Percentiles rank a stretch among this genome's conserved stretches.
Evolutionary conservation across 257 asterid genomes (phyloP).

Genomic region (Solanum stenotomum): DNA sequence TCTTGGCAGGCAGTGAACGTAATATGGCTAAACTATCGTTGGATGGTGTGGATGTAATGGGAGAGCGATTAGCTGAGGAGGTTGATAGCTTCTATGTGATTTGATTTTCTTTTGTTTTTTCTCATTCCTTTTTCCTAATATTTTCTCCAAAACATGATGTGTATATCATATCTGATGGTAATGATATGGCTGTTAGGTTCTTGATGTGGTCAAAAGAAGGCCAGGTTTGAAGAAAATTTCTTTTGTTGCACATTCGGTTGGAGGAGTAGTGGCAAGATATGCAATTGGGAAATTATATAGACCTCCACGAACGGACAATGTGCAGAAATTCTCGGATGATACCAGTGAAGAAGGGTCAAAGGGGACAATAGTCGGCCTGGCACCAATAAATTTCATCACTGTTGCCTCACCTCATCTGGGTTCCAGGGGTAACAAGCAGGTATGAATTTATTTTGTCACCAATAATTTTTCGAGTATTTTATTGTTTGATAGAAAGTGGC

Average conservation of each 20-base stretch:
- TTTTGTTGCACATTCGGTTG: conserved; percentile 95
- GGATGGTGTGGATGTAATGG: conserved; percentile 99
- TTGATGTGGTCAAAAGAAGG: conserved; percentile 62
- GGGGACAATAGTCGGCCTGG: conserved; percentile 77
- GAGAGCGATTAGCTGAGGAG: conserved; percentile 88
- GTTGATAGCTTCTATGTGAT: conserved; percentile 22
- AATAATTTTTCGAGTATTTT: not conserved
- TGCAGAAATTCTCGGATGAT: conserved; percentile 28
- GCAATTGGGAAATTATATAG: conserved; percentile 72
- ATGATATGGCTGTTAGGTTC: conserved; percentile 45
- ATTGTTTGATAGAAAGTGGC: not conserved
- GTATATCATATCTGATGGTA: not conserved
- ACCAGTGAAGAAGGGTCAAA: conserved; percentile 31
- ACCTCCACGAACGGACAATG: conserved; percentile 36
- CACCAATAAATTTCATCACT: conserved; percentile 75
- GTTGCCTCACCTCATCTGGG: conserved; percentile 99
- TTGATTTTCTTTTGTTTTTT: not conserved
- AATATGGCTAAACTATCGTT: conserved; percentile 67
- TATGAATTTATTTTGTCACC: conserved; percentile 3
- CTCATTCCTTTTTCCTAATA: not conserved
- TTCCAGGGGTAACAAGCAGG: conserved; percentile 98
- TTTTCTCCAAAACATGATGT: not conserved
- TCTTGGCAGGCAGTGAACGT: conserved; percentile 70
- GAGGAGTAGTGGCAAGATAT: conserved; percentile 98
- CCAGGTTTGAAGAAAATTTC: conserved; percentile 70